Base-by-base conservation (phyloP, 2,329 filamentous ascomycete genomes). In the Ceratocystis diversiconidia region DNA sequence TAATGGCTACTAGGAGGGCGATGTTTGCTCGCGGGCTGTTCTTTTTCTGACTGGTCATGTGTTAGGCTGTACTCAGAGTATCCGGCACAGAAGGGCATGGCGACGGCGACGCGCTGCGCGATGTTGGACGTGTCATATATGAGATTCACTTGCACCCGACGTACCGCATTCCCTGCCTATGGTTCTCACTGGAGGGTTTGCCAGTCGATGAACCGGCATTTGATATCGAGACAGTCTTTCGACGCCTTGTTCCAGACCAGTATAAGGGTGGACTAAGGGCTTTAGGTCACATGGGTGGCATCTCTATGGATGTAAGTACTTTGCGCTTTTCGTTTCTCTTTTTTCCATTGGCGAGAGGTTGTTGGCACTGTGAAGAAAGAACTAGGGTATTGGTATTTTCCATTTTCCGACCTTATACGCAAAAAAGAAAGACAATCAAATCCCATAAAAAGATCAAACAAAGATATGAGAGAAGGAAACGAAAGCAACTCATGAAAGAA, bases 61-160 rank as follows among this genome's bases (percentile, higher is more conserved):
- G 7, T 30, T 63, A 65, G 63, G 66, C 66, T 19, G 63, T 36
- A n/a, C 8, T 67, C 12, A 46, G 66, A 61, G 30, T 28, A 36
- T 19, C 55, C 17, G 3, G 17, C 15, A 28, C 36, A 15, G 59
- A 60, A 3, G 66, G 61, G 8, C 61, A 59, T 8, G 36, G 63
- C 19, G 64, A 59, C 6, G 36, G n/a, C 12, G 44, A 63, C 19
- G 7, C 28, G 5, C 36, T 63, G 7, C 44, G 25, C 72, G 75
- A 74, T 67, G 73, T 73, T 68, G 76, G 76, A 65, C 76, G 79
- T 70, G 83, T 89, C 69, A 80, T 82, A 68, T 92, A 91, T 76
- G 86, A 90, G 73, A 84, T 92, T 70, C 81, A 89, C 71, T 79
- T 88, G 68, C 89, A 90, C 70, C 83, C 86, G 65, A 88, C 85